Percentiles rank a stretch among this genome's conserved stretches.
Conservation (phyloP, 176 grass and related monocot species). For the Cocos nucifera region DNA sequence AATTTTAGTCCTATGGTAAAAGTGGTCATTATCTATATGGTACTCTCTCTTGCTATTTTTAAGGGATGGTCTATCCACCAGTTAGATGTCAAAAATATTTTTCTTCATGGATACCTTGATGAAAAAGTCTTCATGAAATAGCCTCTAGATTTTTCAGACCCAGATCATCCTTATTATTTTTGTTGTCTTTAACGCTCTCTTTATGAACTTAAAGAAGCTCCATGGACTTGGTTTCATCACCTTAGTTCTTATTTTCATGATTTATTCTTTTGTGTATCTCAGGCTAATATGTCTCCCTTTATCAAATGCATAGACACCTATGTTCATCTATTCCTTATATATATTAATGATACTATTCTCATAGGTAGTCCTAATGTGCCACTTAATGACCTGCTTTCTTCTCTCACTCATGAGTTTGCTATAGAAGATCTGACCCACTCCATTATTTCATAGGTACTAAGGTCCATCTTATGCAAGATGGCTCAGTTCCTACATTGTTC, state of each 20-base stretch:
- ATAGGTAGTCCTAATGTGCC: no score
- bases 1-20: slow-evolving; percentile 5
- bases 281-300: neutral
- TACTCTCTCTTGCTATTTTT: neutral
- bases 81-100: neutral
- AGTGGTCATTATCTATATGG: neutral
- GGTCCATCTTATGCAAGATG: no score
- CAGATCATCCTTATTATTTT: neutral
- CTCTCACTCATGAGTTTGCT: no score
- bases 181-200: neutral
- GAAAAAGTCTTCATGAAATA: slow-evolving; percentile 1
- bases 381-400: no score
- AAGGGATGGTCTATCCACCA: neutral
- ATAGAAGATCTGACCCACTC: no score
- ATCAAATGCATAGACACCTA: neutral
- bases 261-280: neutral
- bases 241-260: neutral
- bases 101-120: neutral
- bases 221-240: neutral
- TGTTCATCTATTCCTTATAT: neutral
- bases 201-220: slow-evolving; percentile 3
- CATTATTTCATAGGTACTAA: no score
- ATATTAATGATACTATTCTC: slow-evolving; percentile 11
- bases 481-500: no score
- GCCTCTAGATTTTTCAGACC: neutral